These are phyloP conservation scores for Fusarium nematophilum DNA, from an alignment of 2,329 filamentous ascomycete species.

Conservation along the genomic window DNA sequence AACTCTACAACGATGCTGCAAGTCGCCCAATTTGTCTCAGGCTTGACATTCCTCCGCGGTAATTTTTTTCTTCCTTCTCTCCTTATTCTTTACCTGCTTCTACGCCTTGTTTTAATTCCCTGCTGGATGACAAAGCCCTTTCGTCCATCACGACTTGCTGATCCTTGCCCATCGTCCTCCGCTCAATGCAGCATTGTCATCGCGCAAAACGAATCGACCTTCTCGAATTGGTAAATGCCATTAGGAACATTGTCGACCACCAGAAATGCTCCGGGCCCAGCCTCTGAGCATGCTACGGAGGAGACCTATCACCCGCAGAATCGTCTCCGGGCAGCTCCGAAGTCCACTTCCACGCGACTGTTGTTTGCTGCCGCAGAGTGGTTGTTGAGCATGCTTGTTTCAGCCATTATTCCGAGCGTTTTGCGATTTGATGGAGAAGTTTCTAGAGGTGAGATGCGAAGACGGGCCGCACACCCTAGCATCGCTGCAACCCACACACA, in stretches of 20 bases:
- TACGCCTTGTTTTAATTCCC: too few relatives aligned
- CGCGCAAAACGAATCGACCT: slow-evolving; percentile 16
- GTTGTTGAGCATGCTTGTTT: slow-evolving; percentile 13
- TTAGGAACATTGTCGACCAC: slow-evolving; percentile 5
- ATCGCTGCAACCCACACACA: neutral
- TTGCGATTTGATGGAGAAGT: neutral
- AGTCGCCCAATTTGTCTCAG: neutral
- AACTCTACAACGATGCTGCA: slow-evolving; percentile 1
- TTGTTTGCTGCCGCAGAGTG: neutral
- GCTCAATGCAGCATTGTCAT: slow-evolving; percentile 25
- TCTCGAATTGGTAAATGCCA: slow-evolving; percentile 21
- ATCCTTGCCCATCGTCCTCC: slow-evolving; percentile 9
- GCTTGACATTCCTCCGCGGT: neutral
- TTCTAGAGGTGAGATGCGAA: slow-evolving; percentile 9
- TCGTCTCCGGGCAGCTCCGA: neutral
- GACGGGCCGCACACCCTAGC: slow-evolving; percentile 12
- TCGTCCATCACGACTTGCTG: slow-evolving; percentile 7
- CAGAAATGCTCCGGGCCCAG: slow-evolving; percentile 16
- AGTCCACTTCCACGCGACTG: slow-evolving; percentile 5
- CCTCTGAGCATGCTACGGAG: neutral
- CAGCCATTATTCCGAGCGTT: slow-evolving; percentile 4
- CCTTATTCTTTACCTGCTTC: neutral
- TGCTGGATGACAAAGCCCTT: neutral
- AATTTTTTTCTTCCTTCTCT: neutral
- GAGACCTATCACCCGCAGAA: slow-evolving; percentile 3